These are phyloP conservation scores for Ceratobasidium papillatum DNA, from an alignment of 1,284 basidiomycete genomes.

Conservation along the genomic window DNA sequence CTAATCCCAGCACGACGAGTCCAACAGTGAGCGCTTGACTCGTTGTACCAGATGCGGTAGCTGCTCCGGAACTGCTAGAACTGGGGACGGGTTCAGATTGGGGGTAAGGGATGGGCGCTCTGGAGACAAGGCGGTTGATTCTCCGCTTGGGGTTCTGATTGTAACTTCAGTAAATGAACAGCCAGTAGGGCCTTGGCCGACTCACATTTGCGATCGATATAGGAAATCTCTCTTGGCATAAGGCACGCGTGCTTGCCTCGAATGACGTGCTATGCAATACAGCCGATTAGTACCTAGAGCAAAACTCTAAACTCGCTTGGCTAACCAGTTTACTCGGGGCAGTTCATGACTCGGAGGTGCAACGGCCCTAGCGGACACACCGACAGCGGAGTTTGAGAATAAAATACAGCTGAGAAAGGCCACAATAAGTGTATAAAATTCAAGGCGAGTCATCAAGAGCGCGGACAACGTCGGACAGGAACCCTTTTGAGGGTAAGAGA, in stretches of 20 bases:
- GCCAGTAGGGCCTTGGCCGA: not conserved
- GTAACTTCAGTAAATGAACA: not conserved
- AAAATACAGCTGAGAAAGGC: not conserved
- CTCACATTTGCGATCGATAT: not conserved
- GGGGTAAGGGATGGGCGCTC: not conserved
- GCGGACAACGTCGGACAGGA: not conserved
- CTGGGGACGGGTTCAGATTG: not conserved
- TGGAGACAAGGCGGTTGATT: not conserved
- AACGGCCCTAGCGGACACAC: not conserved
- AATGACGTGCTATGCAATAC: not conserved
- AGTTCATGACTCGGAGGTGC: not conserved
- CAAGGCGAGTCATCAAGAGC: constrained; percentile 9
- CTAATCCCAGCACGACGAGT: not conserved
- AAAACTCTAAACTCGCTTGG: not conserved
- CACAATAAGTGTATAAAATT: not conserved
- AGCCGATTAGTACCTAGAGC: not conserved
- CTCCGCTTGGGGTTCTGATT: not conserved
- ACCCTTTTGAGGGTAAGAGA: not conserved
- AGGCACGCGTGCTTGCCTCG: not conserved
- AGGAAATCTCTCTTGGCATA: not conserved
- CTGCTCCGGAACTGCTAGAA: not conserved
- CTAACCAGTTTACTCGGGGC: not conserved
- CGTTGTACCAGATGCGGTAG: not conserved
- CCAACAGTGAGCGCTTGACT: not conserved
- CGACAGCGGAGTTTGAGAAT: not conserved